phyloP scores from a whole-genome alignment of 1,284 basidiomycete species.

The Schizopora paradoxa region DNA sequence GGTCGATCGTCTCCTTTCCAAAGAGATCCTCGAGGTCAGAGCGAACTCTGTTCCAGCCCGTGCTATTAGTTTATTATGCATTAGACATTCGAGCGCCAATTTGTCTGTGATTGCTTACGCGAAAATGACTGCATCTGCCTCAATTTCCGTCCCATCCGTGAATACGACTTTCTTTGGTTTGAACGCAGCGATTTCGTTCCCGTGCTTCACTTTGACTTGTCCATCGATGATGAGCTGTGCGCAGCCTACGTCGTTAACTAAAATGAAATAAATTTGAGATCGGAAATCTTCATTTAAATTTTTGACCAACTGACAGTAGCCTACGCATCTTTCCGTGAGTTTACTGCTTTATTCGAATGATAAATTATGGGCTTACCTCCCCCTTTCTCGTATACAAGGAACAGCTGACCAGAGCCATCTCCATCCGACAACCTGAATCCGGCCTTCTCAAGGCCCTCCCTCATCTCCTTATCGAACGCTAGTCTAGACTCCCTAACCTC shows the following conservation, averaged over 20 bases:
- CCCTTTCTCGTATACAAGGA: conserved; percentile 24
- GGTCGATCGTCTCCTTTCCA: conserved; percentile 22
- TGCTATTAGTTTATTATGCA: conserved; percentile 17
- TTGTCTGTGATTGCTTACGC: conserved; percentile 22
- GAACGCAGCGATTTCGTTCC: conserved; percentile 26
- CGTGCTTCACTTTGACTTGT: conserved; percentile 27
- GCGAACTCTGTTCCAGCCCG: conserved; percentile 13
- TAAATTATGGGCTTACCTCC: conserved; percentile 22
- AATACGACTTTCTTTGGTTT: conserved; percentile 26
- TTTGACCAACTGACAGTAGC: conserved; percentile 5
- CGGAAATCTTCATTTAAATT: background rate
- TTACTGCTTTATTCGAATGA: conserved; percentile 5
- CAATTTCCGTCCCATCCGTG: conserved; percentile 28
- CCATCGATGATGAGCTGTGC: conserved; percentile 28
- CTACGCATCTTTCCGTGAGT: too few species aligned
- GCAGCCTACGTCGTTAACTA: conserved; percentile 37
- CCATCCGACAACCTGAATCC: conserved; percentile 36
- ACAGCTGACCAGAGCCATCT: conserved; percentile 25
- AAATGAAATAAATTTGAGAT: background rate
- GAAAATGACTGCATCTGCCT: conserved; percentile 30
- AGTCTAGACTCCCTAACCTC: conserved; percentile 26
- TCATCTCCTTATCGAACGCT: conserved; percentile 29
- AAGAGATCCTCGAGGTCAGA: conserved; percentile 16
- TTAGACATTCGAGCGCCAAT: too few species aligned
- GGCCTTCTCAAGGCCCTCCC: conserved; percentile 31